Evolutionary conservation across 257 asterid genomes (phyloP).

Genomic region (Galeopsis tetrahit): DNA sequence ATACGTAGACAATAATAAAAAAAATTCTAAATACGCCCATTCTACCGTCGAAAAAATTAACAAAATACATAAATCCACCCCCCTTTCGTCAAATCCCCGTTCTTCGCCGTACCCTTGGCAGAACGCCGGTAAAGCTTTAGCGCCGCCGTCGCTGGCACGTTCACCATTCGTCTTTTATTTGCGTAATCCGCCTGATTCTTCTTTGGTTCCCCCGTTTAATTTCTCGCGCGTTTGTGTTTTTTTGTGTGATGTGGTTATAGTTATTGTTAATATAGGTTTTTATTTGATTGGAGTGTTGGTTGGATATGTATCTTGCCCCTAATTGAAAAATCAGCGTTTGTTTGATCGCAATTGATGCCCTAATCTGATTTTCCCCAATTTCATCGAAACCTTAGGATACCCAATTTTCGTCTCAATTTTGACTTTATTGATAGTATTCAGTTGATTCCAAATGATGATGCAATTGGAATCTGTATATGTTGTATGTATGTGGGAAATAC

Average conservation of each 20-base stretch:
- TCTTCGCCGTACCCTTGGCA: conserved; percentile 38
- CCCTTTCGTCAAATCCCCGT: too few species aligned
- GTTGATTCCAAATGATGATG: conserved; percentile 14
- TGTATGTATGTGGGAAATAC: too few species aligned
- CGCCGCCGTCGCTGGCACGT: conserved; percentile 20
- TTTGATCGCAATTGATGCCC: conserved; percentile 32
- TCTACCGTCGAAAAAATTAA: too few species aligned
- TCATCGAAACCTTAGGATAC: conserved; percentile 44
- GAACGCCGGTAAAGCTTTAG: conserved; percentile 37
- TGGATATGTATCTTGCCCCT: conserved; percentile 10
- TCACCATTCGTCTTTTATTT: neutral
- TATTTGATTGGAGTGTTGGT: conserved; percentile 29
- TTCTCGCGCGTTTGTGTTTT: too few species aligned
- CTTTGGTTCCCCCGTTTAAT: conserved; percentile 20
- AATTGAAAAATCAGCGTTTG: conserved; percentile 30
- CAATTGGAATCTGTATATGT: neutral
- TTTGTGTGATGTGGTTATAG: conserved; percentile 17
- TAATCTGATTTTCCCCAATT: conserved; percentile 44
- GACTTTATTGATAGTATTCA: conserved; percentile 6
- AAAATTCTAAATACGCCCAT: too few species aligned
- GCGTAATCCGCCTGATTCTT: conserved; percentile 20
- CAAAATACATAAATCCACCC: too few species aligned
- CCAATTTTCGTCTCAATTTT: conserved; percentile 19
- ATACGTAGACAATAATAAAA: too few species aligned
- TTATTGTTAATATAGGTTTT: neutral